These are phyloP conservation scores for Sporothrix protearum DNA, from an alignment of 2,329 filamentous ascomycete genomes.

Conservation along the genomic window DNA sequence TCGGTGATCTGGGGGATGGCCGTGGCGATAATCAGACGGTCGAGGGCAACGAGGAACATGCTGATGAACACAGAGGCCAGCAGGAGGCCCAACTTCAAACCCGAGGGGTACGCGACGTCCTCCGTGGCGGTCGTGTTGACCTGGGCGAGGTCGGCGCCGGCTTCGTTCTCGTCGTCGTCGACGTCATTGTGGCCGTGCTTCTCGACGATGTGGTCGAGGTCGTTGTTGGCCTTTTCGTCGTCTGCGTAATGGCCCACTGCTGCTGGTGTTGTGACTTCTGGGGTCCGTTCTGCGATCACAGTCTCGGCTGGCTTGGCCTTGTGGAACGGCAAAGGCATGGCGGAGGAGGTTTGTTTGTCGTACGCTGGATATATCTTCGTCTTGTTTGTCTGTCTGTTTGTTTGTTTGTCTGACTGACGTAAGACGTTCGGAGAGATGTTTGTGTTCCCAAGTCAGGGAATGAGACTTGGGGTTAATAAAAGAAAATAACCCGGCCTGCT, in stretches of 20 bases:
- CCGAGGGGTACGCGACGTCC: constrained; percentile 36
- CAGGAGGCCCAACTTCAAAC: constrained; percentile 35
- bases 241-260: neutral
- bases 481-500: neutral
- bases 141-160: constrained; percentile 24
- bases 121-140: constrained; percentile 30
- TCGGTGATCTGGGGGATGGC: constrained; percentile 28
- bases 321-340: constrained; percentile 10
- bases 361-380: no score
- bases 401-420: neutral
- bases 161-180: constrained; percentile 8
- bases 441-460: neutral
- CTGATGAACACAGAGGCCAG: constrained; percentile 37
- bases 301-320: constrained; percentile 22
- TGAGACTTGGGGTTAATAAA: neutral
- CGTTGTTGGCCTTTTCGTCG: neutral
- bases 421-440: neutral
- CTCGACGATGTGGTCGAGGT: neutral
- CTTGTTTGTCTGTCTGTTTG: neutral
- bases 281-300: neutral
- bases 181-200: neutral
- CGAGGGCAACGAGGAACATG: constrained; percentile 41
- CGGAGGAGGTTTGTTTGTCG: neutral
- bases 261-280: neutral
- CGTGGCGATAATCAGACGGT: constrained; percentile 33